These are phyloP conservation scores for Lolium rigidum DNA, from an alignment of 176 grass and related monocot genomes.

Conservation along the genomic window DNA sequence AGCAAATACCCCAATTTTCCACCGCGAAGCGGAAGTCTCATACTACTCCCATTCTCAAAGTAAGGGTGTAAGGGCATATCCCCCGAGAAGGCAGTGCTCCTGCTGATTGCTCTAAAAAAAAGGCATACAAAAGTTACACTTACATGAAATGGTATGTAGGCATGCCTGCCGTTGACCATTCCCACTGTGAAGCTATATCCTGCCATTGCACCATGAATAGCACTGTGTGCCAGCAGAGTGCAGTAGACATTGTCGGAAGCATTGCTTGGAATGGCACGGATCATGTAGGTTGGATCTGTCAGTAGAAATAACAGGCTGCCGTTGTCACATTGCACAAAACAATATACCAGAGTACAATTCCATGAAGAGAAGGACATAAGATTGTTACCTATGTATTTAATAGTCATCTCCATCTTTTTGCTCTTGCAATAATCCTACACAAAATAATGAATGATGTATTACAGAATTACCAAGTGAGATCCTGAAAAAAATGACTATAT, in stretches of 20 bases:
- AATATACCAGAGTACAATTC: conserved; percentile 6
- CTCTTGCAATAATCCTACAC: conserved; percentile 69
- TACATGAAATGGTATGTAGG: conserved; percentile 95
- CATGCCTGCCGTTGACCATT: conserved; percentile 85
- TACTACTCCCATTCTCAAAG: neutral
- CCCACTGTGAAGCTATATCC: conserved; percentile 98
- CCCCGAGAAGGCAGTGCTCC: too few species aligned
- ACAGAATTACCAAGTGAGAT: conserved; percentile 4
- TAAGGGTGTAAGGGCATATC: too few species aligned
- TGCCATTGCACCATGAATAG: conserved; percentile 97
- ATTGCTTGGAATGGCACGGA: conserved; percentile 94
- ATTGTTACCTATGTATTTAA: conserved; percentile 93
- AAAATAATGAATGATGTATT: neutral
- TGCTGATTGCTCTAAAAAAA: too few species aligned
- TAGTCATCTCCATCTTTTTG: conserved; percentile 88
- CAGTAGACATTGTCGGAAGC: conserved; percentile 96
- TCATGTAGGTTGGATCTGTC: conserved; percentile 99
- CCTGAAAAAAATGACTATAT: conserved; percentile 15
- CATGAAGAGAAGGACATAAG: conserved; percentile 7
- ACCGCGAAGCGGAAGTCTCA: neutral
- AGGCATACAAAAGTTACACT: conserved; percentile 46
- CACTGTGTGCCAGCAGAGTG: conserved; percentile 93
- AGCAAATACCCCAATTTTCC: neutral
- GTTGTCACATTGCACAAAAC: neutral
- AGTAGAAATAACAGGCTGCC: conserved; percentile 32